A percentile compares a stretch with the other conserved stretches of the same genome.
phyloP scores from a whole-genome alignment of 805 yeast genomes.

The Hemisphaericaspora nanyangensis region DNA sequence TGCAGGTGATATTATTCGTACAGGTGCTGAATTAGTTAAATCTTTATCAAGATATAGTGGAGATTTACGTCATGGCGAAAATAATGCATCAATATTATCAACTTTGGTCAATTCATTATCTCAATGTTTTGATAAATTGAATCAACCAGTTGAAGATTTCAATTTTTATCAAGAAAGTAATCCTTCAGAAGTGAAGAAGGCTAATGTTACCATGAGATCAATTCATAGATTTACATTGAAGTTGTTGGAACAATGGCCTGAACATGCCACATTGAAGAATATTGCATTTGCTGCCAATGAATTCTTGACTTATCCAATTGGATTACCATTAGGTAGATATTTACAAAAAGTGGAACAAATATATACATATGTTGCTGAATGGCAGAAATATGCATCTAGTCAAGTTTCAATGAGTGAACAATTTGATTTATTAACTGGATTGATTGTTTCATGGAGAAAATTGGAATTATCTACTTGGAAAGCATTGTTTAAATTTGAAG shows the following conservation, averaged over 20 bases:
- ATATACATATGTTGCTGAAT: conserved; percentile 76
- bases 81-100: conserved; percentile 19
- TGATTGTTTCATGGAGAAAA: conserved; percentile 89
- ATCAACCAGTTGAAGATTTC: conserved; percentile 15
- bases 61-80: conserved; percentile 10
- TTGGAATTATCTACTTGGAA: conserved; percentile 87
- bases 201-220: conserved; percentile 44
- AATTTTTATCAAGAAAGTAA: conserved; percentile 65
- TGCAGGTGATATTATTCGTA: conserved; percentile 24
- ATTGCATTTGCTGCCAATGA: conserved; percentile 63
- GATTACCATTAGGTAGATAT: conserved; percentile 71
- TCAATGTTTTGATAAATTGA: conserved; percentile 8
- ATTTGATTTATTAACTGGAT: conserved; percentile 53
- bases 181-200: conserved; percentile 55
- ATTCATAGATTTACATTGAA: conserved; percentile 31
- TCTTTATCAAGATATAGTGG: conserved; percentile 4
- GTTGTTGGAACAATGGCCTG: conserved; percentile 79
- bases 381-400: conserved; percentile 89
- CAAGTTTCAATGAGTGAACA: conserved; percentile 61
- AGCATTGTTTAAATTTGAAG: conserved; percentile 65
- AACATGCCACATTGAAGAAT: conserved; percentile 82
- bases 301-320: conserved; percentile 55
- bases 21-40: conserved; percentile 32
- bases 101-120: conserved; percentile 16
- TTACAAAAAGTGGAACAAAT: conserved; percentile 84